These are phyloP conservation scores for Phytophthora pisi DNA, from an alignment of 352 stramenopile species.

Conservation along the genomic window DNA sequence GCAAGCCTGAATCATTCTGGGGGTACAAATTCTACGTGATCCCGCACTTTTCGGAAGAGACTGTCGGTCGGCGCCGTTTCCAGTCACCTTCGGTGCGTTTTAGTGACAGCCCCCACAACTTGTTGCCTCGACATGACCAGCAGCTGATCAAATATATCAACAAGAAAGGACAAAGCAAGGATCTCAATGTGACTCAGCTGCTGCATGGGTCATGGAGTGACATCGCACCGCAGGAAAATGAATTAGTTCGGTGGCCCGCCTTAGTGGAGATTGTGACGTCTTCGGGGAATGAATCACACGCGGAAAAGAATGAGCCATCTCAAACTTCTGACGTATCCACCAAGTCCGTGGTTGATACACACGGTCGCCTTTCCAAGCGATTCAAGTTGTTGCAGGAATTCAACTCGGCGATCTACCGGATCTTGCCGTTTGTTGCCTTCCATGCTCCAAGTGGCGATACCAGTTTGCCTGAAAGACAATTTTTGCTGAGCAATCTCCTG, in stretches of 20 bases:
- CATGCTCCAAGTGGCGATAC: conserved; percentile 17
- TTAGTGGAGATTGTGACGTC: conserved; percentile 65
- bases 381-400: conserved; percentile 84
- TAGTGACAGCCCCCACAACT: conserved; percentile 17
- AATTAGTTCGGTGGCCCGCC: conserved; percentile 73
- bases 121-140: conserved; percentile 53
- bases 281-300: conserved; percentile 8
- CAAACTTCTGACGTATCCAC: not conserved
- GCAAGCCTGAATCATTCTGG: conserved; percentile 39
- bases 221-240: conserved; percentile 58
- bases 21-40: conserved; percentile 81
- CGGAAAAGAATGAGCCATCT: conserved; percentile 11
- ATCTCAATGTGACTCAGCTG: conserved; percentile 55
- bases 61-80: conserved; percentile 60
- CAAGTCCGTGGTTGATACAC: conserved; percentile 18
- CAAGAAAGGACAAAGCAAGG: conserved; percentile 53
- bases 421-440: conserved; percentile 65
- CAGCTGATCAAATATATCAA: conserved; percentile 83
- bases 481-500: conserved; percentile 42
- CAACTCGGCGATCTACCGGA: conserved; percentile 60
- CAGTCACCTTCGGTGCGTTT: conserved; percentile 39
- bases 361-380: conserved; percentile 58
- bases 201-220: conserved; percentile 65
- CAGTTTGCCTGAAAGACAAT: conserved; percentile 14
- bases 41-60: conserved; percentile 61